phyloP scores from a whole-genome alignment of 495 filamentous ascomycete species.

The Xylaria longipes region DNA sequence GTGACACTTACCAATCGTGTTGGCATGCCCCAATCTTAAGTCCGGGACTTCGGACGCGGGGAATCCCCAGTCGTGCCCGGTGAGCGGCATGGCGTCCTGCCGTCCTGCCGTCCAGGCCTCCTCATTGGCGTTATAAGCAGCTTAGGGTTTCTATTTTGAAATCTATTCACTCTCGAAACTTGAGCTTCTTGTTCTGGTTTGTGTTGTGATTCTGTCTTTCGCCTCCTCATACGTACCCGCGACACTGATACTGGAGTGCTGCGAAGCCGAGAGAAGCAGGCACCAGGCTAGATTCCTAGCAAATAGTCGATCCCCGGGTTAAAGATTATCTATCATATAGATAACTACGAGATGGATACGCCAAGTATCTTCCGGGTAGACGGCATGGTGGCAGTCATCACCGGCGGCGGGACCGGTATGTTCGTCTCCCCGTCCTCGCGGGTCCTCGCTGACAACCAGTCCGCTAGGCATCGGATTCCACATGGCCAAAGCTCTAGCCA shows the following conservation, averaged over 20 bases:
- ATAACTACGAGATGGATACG: constrained; percentile 30
- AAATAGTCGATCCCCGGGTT: no score
- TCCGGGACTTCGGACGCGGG: neutral
- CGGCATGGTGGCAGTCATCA: constrained; percentile 66
- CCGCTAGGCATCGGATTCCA: constrained; percentile 60
- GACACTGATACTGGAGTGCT: neutral
- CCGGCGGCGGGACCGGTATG: constrained; percentile 64
- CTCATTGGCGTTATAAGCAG: neutral
- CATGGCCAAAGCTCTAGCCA: constrained; percentile 64
- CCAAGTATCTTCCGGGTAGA: constrained; percentile 60
- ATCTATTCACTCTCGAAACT: neutral
- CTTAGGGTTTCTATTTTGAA: neutral
- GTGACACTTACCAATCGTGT: neutral
- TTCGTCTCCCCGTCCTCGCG: neutral
- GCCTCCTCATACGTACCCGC: neutral
- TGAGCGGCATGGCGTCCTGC: neutral
- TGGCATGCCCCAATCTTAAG: neutral
- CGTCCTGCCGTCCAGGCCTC: neutral
- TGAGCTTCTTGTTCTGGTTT: neutral
- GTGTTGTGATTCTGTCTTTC: neutral
- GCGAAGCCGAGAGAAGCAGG: neutral
- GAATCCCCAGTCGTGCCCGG: constrained; percentile 18
- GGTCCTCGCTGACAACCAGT: neutral
- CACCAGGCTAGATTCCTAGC: neutral
- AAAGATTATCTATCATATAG: neutral